Conservation (phyloP, 768 basidiomycete species). For the Pulveroboletus sp. region DNA sequence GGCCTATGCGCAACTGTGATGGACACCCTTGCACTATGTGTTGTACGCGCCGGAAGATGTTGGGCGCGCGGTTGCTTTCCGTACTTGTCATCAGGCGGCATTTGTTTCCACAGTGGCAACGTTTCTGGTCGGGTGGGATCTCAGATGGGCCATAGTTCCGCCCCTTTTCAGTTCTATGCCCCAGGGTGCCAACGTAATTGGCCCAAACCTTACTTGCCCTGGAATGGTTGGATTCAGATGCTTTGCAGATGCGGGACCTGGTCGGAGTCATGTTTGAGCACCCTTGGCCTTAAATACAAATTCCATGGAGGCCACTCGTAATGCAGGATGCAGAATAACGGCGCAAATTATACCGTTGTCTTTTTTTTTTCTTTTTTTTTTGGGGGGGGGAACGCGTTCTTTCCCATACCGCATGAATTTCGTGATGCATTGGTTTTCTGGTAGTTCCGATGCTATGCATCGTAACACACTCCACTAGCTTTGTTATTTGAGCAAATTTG, state of each 20-base stretch:
- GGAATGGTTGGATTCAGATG: not conserved
- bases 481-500: not conserved
- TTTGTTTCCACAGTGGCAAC: not conserved
- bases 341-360: too few relatives aligned
- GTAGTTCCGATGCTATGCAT: slow-evolving; percentile 1
- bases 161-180: not conserved
- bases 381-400: too few relatives aligned
- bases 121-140: not conserved
- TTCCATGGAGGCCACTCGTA: not conserved
- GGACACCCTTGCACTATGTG: not conserved
- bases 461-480: not conserved
- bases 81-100: not conserved
- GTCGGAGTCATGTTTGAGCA: not conserved
- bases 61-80: not conserved
- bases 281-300: too few relatives aligned
- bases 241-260: not conserved
- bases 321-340: not conserved
- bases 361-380: too few relatives aligned
- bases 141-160: not conserved
- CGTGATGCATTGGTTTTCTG: not conserved
- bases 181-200: not conserved
- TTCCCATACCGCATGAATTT: not conserved
- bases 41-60: too few relatives aligned
- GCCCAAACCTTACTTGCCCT: slow-evolving; percentile 8
- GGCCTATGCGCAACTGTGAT: not conserved